These are phyloP conservation scores for Phytophthora cactorum DNA, from an alignment of 352 stramenopile species.

Conservation along the genomic window DNA sequence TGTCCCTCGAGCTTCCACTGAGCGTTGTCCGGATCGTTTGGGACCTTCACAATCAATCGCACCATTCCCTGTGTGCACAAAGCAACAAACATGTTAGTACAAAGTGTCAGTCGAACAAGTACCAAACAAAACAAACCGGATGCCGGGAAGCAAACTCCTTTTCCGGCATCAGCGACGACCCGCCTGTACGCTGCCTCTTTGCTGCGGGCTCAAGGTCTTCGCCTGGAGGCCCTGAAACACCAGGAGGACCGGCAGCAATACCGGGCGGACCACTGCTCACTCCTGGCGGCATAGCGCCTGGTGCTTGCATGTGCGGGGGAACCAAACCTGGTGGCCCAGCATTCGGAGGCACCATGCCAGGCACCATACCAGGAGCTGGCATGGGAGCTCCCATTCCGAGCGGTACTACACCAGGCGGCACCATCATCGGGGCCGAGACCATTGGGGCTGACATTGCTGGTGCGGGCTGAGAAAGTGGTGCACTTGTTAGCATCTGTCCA, in stretches of 20 bases:
- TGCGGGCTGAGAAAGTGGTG: conserved; percentile 13
- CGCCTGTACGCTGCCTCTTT: conserved; percentile 79
- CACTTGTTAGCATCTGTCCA: conserved; percentile 18
- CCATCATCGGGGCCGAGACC: conserved; percentile 25
- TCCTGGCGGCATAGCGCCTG: conserved; percentile 27
- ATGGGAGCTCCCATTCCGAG: conserved; percentile 32
- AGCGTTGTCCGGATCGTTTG: conserved; percentile 88
- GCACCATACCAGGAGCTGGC: conserved; percentile 15
- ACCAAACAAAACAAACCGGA: conserved; percentile 51
- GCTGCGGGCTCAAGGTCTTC: conserved; percentile 59
- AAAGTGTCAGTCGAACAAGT: background rate
- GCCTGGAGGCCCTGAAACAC: conserved; percentile 31
- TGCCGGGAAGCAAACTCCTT: conserved; percentile 79
- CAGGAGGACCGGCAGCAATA: conserved; percentile 44
- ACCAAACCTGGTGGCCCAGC: conserved; percentile 38
- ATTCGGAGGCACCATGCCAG: conserved; percentile 25
- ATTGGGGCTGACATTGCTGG: conserved; percentile 24
- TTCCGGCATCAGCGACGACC: conserved; percentile 68
- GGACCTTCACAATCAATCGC: conserved; percentile 78
- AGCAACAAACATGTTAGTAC: conserved; percentile 10
- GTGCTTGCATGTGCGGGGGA: conserved; percentile 35
- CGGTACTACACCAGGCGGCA: conserved; percentile 34
- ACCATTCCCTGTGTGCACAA: conserved; percentile 57
- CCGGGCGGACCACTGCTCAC: conserved; percentile 36
- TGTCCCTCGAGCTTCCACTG: conserved; percentile 95